Base-by-base conservation (phyloP, 345 rosid species). In the Euphorbia pulcherrima region DNA sequence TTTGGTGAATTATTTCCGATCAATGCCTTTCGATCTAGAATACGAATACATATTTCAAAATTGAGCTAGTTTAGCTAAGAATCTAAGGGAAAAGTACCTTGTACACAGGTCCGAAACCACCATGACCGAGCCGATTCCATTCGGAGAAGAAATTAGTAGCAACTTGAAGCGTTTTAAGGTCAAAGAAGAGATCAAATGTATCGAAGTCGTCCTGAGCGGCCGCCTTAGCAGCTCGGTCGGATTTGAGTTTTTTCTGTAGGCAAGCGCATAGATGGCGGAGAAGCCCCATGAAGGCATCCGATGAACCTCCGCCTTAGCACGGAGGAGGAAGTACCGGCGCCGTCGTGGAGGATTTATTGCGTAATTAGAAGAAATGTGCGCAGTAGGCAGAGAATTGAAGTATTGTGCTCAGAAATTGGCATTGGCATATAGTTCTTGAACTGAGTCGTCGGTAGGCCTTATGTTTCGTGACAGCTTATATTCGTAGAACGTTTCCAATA, bases 91-190 rank as follows among this genome's bases (percentile, higher is more conserved):
- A 12, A 26, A 30, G 39, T 63, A 89, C 97, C 89, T 83, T 92
- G 87, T 70, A 89, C 72, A 92, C 97, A 48, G 96, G 96, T 50
- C 97, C 97, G 71, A 89, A 92, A 18, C 97, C 97, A 53, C 97
- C 97, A 37, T 84, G 93, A 29, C 97, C 97, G 37, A 92, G 92
- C 75, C 69, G 85, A 64, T 87, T 87, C 64, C 80, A 68, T 8
- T 89, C 94, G 65, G 94, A 89, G 85, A 92, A 92, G 59, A 60
- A 86, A 66, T 82, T 84, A 48, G 97, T 92, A 11, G 97, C 96
- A 27, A 80, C 62, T 69, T 92, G 86, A 62, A 92, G 87, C 41
- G 82, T 71, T 48, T 67, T 84, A 24, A 92, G 88, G 7, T 70
- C 81, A 65, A 78, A 92, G 80, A 92, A 89, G 64, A 88, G 87